Base-by-base conservation (phyloP, 169 alveolate species). In the Cryptosporidium meleagridis region DNA sequence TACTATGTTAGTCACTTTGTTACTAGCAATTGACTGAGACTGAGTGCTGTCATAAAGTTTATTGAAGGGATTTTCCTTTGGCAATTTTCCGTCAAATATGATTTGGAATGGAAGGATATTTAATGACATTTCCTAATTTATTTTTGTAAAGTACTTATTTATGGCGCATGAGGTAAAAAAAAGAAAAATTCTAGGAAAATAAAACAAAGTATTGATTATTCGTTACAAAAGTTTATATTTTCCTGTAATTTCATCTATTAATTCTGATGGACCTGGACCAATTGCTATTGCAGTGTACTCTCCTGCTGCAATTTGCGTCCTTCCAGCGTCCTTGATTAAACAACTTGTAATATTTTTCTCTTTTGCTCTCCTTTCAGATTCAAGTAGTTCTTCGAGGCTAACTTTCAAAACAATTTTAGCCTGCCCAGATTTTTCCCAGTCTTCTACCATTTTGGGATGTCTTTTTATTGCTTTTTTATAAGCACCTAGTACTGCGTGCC, bases 401-500 rank as follows among this genome's bases (percentile, higher is more conserved):
- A 94, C 95, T 73, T 93, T 94, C 18, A 95, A 85, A 35, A 93
- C 95, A 26, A 95, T 86, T 84, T 95, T 95, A 51, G 94, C 94
- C 44, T 92, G 94, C n/a, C 95, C 95, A 0, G 89, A 69, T 33
- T 51, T 51, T 44, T 93, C 93, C 94, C 95, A 85, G 31, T 87
- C 86, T 33, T 91, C 70, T 9, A 75, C 71, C 14, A 37, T 67
- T 14, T 62, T n/a, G 70, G 80, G 92, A 33, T 91, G 39, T 33
- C 59, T 62, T 70, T 70, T 94, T 8, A 44, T 31, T 10, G 61
- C 62, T n/a, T 31, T 10, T 62, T 92, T 86, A 73, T 92, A 92
- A 8, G 93, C 94, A 33, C 97, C 97, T 44, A 95, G 70, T 72
- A 93, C 85, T n/a, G 96, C 97, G 72, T 95, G 97, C 0, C 96